Base-by-base conservation (phyloP, 169 alveolate genomes). In the Eimeria acervulina region DNA sequence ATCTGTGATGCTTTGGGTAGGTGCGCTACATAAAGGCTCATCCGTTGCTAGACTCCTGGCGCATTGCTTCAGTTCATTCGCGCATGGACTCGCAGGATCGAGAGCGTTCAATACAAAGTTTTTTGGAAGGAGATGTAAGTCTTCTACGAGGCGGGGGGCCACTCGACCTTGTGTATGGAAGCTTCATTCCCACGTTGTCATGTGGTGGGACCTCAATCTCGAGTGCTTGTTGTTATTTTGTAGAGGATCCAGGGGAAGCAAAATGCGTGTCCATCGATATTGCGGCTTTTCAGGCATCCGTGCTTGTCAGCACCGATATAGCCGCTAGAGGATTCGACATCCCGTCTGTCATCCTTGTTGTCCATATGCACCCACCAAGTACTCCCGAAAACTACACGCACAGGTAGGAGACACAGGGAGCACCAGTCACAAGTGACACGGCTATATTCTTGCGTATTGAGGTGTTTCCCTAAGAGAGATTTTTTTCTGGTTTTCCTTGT, bases 321-420 rank as follows among this genome's bases (percentile, higher is more conserved):
- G 99, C 99, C 1, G 99, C 99, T 68, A 98, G 99, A 87, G 99
- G 99, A 12, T 95, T 99, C 38, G 99, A 99, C 97, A 99, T 99
- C 38, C 97, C 97, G 23, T 61, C 91, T 36, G 95, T 97, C 80
- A 96, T 91, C 55, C 98, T 98, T 63, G 99, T 99, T 66, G 97
- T 99, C 52, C 99, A 99, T 97, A 23, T 93, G 61, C 96, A 55
- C 44, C 96, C 96, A 6, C 96, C 96, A 28, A 33, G 52, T n/a
- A 33, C 90, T 38, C 89, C 96, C 0, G 68, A n/a, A 47, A 81
- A 33, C 51, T 93, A 93, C 51, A 80, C 61, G 26, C 96, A 93
- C 63, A 44, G 96, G 96, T 83, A 72, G 44, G 93, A 61, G 26
- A 42, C 36, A 40, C 59, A 42, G 21, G 12, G 2, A 33, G 21